These are phyloP conservation scores for Globisporangium yorkense DNA, from an alignment of 352 stramenopile species.

Conservation along the genomic window DNA sequence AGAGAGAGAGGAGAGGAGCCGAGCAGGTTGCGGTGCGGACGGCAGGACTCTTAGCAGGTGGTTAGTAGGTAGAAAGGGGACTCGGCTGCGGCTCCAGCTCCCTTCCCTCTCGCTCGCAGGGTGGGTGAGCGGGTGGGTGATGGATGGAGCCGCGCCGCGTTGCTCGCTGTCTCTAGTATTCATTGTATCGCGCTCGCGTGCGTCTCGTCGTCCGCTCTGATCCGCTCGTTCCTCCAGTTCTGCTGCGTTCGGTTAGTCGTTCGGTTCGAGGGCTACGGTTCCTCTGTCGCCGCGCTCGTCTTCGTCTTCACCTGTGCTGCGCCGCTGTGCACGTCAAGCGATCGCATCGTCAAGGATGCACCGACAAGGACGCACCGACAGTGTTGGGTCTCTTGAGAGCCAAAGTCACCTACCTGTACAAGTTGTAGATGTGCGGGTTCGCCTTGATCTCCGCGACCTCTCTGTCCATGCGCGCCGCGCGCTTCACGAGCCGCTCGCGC, in stretches of 20 bases:
- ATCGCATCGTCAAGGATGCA: background rate
- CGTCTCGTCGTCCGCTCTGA: background rate
- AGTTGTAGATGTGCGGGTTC: constrained; percentile 55
- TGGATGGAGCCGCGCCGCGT: background rate
- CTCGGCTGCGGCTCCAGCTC: background rate
- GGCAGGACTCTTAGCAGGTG: background rate
- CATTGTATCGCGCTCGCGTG: constrained; percentile 1
- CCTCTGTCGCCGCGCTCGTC: background rate
- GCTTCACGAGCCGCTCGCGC: constrained; percentile 56
- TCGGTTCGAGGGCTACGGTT: background rate
- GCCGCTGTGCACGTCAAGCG: background rate
- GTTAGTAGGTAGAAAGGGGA: background rate
- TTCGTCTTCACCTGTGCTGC: background rate
- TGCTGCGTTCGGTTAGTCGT: background rate
- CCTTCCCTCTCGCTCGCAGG: background rate
- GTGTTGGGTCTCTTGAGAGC: background rate
- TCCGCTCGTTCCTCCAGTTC: background rate
- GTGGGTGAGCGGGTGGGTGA: too few species aligned
- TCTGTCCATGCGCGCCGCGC: constrained; percentile 35
- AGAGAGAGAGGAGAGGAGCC: constrained; percentile 2
- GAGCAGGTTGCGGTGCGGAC: background rate
- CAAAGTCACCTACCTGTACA: constrained; percentile 37
- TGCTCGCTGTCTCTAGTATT: constrained; percentile 3
- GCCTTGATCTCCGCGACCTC: constrained; percentile 50
- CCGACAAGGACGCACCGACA: background rate